Percentiles rank a stretch among this genome's conserved stretches.
Conservation (phyloP, 306 rosid species). For the Cicer cuneatum region DNA sequence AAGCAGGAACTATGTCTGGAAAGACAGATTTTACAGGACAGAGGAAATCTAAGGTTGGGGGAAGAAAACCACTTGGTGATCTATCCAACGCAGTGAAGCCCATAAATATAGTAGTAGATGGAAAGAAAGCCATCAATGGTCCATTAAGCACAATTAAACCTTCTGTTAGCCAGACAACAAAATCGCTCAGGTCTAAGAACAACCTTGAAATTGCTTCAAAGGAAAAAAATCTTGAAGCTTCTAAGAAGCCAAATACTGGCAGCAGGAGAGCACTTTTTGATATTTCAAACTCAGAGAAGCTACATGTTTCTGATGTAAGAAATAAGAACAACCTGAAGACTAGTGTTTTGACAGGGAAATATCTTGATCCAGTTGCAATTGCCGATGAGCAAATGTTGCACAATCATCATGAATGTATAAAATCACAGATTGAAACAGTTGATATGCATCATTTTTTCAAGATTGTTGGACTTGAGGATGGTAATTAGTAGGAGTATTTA, state of each 20-base stretch:
- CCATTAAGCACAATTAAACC: slow-evolving; percentile 49
- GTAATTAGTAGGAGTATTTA: slow-evolving; percentile 42
- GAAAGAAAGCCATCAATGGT: slow-evolving; percentile 60
- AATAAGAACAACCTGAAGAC: slow-evolving; percentile 47
- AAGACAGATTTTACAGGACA: slow-evolving; percentile 50
- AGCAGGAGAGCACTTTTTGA: slow-evolving; percentile 67
- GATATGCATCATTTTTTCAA: slow-evolving; percentile 46
- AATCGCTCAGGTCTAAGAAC: slow-evolving; percentile 46
- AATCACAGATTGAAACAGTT: slow-evolving; percentile 45
- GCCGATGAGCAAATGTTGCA: slow-evolving; percentile 61
- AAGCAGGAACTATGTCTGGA: slow-evolving; percentile 48
- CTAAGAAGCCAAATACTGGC: slow-evolving; percentile 49
- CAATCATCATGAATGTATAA: slow-evolving; percentile 61
- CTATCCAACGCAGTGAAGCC: slow-evolving; percentile 59
- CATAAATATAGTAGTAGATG: slow-evolving; percentile 43
- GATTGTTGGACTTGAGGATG: slow-evolving; percentile 56
- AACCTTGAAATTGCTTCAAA: slow-evolving; percentile 42
- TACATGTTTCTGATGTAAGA: slow-evolving; percentile 39
- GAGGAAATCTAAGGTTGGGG: slow-evolving; percentile 58
- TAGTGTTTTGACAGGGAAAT: neutral
- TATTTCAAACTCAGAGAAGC: slow-evolving; percentile 66
- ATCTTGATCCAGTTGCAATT: slow-evolving; percentile 44
- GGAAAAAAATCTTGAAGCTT: slow-evolving; percentile 30
- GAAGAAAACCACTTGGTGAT: slow-evolving; percentile 76
- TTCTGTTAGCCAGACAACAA: slow-evolving; percentile 43